These are phyloP conservation scores for Coemansia sp. DNA, from an alignment of 192 early-diverging fungal species.

Conservation along the genomic window DNA sequence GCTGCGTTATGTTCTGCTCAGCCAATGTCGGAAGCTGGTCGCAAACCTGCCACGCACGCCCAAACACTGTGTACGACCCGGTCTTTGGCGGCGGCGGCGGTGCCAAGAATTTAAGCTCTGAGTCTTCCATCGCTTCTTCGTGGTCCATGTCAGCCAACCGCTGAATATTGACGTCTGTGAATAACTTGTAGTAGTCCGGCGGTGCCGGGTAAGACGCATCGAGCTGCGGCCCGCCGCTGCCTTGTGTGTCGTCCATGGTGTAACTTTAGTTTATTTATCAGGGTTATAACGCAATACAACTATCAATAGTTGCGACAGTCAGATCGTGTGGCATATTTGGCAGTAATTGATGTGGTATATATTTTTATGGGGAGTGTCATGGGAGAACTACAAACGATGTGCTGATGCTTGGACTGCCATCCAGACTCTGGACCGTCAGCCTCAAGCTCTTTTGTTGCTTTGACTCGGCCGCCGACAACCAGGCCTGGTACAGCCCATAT, in stretches of 20 bases:
- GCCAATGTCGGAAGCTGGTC: slow-evolving; percentile 59
- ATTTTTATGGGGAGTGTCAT: neutral
- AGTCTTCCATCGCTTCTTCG: slow-evolving; percentile 21
- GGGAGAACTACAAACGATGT: slow-evolving; percentile 28
- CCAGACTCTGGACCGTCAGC: slow-evolving; percentile 22
- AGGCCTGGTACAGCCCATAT: slow-evolving; percentile 30
- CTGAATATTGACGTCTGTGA: slow-evolving; percentile 63
- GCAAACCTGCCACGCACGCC: slow-evolving; percentile 66
- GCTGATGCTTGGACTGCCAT: slow-evolving; percentile 27
- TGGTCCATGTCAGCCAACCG: slow-evolving; percentile 9
- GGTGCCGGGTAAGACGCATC: slow-evolving; percentile 66
- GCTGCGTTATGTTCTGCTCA: slow-evolving; percentile 65
- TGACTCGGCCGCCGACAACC: neutral
- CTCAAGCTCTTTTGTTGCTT: neutral
- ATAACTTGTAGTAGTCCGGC: slow-evolving; percentile 64
- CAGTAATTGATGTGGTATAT: neutral
- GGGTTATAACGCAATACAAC: neutral
- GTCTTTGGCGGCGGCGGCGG: slow-evolving; percentile 58
- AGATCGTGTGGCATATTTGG: neutral
- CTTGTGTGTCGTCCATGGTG: slow-evolving; percentile 23
- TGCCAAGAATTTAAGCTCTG: slow-evolving; percentile 57
- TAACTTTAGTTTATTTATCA: slow-evolving; percentile 1
- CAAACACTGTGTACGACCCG: slow-evolving; percentile 64
- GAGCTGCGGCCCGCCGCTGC: slow-evolving; percentile 27
- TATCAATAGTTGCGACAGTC: neutral